phyloP scores from a whole-genome alignment of 352 stramenopile genomes.

The Elongisporangium prolatum region DNA sequence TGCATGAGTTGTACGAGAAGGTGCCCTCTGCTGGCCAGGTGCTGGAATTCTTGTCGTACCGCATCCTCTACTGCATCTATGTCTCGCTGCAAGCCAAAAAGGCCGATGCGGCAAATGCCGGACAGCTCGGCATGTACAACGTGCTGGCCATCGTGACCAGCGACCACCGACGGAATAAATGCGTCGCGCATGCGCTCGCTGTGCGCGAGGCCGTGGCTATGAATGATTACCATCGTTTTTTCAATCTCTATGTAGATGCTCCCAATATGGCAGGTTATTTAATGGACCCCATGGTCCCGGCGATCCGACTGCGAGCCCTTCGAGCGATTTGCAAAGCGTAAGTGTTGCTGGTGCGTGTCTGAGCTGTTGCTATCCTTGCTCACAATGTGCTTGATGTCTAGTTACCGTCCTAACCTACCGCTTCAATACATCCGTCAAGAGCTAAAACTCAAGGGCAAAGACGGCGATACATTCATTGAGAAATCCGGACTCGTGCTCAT shows the following conservation, averaged over 20 bases:
- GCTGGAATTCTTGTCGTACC: constrained; percentile 85
- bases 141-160: constrained; percentile 58
- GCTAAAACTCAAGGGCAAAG: constrained; percentile 67
- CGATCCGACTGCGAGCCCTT: constrained; percentile 76
- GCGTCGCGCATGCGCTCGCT: constrained; percentile 61
- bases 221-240: constrained; percentile 89
- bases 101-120: constrained; percentile 65
- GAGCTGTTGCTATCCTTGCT: not conserved
- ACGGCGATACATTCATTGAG: constrained; percentile 67
- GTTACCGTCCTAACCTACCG: constrained; percentile 69
- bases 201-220: constrained; percentile 78
- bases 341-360: constrained; percentile 10
- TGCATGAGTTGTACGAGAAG: constrained; percentile 86
- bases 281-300: constrained; percentile 83
- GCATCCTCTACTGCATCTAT: constrained; percentile 89
- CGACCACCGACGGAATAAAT: constrained; percentile 44
- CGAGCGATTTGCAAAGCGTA: constrained; percentile 88
- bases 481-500: constrained; percentile 71
- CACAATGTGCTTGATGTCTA: constrained; percentile 20
- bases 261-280: constrained; percentile 89
- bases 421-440: constrained; percentile 70
- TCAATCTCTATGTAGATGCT: constrained; percentile 81
- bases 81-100: constrained; percentile 87
- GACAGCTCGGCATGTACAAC: constrained; percentile 82
- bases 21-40: constrained; percentile 54